A percentile compares a stretch with the other conserved stretches of the same genome.
These are phyloP conservation scores for Phytopythium cucurbitacearum DNA, from an alignment of 352 stramenopile genomes.

Conservation along the genomic window DNA sequence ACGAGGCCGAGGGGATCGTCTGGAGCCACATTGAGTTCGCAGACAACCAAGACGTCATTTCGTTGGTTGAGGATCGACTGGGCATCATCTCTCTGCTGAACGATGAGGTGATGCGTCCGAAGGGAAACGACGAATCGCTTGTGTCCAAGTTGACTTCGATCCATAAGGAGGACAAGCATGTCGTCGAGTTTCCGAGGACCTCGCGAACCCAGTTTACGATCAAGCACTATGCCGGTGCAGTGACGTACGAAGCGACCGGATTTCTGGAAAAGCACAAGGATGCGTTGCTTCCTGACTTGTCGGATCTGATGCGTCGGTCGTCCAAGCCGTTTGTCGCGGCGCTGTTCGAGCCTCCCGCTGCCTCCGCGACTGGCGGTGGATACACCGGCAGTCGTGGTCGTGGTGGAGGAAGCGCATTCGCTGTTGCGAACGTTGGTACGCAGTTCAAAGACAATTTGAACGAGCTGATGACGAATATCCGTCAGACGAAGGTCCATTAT, in stretches of 20 bases:
- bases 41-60: slow-evolving; percentile 88
- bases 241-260: slow-evolving; percentile 91
- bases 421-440: slow-evolving; percentile 72
- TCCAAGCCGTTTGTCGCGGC: slow-evolving; percentile 65
- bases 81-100: slow-evolving; percentile 89
- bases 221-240: slow-evolving; percentile 93
- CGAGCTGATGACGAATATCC: slow-evolving; percentile 94
- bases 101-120: slow-evolving; percentile 87
- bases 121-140: slow-evolving; percentile 83
- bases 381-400: slow-evolving; percentile 35
- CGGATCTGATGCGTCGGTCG: slow-evolving; percentile 79
- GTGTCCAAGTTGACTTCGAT: slow-evolving; percentile 81
- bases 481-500: slow-evolving; percentile 96
- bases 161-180: slow-evolving; percentile 84
- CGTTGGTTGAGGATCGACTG: slow-evolving; percentile 84
- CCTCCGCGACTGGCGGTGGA: slow-evolving; percentile 18
- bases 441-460: slow-evolving; percentile 94
- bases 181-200: slow-evolving; percentile 81
- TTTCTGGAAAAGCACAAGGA: slow-evolving; percentile 98
- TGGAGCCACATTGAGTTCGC: slow-evolving; percentile 91
- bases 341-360: slow-evolving; percentile 57
- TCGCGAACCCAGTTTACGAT: slow-evolving; percentile 92
- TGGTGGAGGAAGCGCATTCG: slow-evolving; percentile 48
- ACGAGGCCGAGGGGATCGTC: slow-evolving; percentile 92
- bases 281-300: slow-evolving; percentile 92